phyloP scores from a whole-genome alignment of 768 basidiomycete species.

The Auricularia sp. region DNA sequence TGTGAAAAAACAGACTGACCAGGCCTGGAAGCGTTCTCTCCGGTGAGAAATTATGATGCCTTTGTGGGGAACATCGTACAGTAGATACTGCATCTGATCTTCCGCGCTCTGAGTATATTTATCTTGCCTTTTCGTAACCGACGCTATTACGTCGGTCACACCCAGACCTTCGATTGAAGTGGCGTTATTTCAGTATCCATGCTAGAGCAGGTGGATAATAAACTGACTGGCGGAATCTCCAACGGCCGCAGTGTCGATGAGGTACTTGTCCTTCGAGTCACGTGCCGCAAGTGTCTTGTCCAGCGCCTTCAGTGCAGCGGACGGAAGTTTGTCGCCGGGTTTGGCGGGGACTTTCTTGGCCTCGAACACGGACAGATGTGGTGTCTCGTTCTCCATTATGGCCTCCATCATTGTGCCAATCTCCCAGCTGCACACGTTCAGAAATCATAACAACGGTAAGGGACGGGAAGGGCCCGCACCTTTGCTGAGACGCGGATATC shows the following conservation, averaged over 20 bases:
- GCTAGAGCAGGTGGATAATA: too few species aligned
- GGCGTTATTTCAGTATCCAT: too few species aligned
- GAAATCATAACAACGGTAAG: background rate
- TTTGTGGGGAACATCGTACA: constrained; percentile 8
- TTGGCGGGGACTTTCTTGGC: constrained; percentile 1
- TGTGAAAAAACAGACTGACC: constrained; percentile 3
- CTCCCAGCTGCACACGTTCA: constrained; percentile 11
- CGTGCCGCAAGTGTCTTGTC: background rate
- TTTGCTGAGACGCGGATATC: background rate
- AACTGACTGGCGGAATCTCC: constrained; percentile 19
- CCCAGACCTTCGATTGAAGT: constrained; percentile 5
- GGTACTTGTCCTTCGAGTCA: background rate
- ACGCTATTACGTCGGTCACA: constrained; percentile 9
- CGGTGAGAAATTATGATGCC: constrained; percentile 12
- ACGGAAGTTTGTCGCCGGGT: background rate
- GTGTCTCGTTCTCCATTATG: constrained; percentile 17
- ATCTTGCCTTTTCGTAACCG: constrained; percentile 8
- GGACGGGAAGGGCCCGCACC: background rate
- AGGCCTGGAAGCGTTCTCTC: background rate
- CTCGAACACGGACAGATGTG: constrained; percentile 14
- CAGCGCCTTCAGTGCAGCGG: background rate
- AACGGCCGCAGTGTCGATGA: constrained; percentile 17
- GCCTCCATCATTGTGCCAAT: constrained; percentile 16
- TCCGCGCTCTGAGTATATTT: constrained; percentile 10
- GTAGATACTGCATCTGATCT: constrained; percentile 16